phyloP scores from a whole-genome alignment of 2,329 filamentous ascomycete species.

The Tolypocladium sp. region DNA sequence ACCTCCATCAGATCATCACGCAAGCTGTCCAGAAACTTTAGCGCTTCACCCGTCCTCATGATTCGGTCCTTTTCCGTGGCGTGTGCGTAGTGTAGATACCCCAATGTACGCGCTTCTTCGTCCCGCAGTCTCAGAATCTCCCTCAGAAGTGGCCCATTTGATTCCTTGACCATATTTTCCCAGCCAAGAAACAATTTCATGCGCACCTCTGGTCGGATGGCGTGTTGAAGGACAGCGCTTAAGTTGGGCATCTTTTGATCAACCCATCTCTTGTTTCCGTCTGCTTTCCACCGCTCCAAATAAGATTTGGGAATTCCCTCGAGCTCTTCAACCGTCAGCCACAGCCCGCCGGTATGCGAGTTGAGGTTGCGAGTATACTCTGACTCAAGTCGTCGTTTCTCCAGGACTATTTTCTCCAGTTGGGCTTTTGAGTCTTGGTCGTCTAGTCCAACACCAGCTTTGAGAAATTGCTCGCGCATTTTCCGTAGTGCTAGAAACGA shows the following conservation, averaged over 20 bases:
- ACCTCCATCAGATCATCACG: neutral
- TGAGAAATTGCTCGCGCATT: neutral
- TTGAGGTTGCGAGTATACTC: neutral
- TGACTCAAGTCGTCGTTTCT: neutral
- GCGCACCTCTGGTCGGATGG: neutral
- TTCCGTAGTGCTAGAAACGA: neutral
- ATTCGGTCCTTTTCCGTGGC: neutral
- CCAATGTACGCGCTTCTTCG: neutral
- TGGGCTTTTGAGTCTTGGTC: neutral
- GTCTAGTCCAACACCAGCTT: neutral
- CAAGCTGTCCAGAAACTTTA: neutral
- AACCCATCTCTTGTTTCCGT: neutral
- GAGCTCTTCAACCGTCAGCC: neutral
- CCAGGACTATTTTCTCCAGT: neutral
- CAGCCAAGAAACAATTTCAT: neutral
- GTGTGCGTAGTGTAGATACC: neutral
- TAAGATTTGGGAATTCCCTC: neutral
- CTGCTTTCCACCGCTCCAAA: neutral
- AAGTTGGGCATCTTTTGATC: neutral
- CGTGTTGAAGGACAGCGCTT: neutral
- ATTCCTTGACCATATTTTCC: neutral
- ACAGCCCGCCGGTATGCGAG: neutral
- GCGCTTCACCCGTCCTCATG: neutral
- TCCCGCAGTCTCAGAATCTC: neutral
- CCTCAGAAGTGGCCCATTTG: neutral